Base-by-base conservation (phyloP, 345 rosid genomes). In the Citrus medica region DNA sequence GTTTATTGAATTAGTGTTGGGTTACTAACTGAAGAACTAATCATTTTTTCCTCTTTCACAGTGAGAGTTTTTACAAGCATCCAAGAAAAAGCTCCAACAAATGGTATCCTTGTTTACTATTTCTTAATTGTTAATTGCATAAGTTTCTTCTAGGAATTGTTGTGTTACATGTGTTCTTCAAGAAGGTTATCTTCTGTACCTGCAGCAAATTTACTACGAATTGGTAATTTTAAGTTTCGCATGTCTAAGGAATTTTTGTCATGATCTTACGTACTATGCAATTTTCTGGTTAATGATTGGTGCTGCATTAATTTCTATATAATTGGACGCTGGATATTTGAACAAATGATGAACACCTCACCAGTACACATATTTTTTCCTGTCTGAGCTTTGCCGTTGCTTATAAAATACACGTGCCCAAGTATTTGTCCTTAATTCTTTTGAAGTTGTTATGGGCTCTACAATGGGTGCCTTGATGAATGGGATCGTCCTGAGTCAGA, bases 21-120 rank as follows among this genome's bases (percentile, higher is more conserved):
- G 28, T 72, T 37, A 51, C 21, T 22, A 35, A 67, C 25, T 32
- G 35, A 56, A 35, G 19, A 14, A 14, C 33, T 70, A 58, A 28
- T 35, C 37, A 6, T 37, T 55, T 70, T 76, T 53, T 84, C 10
- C 9, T 30, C 53, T 74, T 59, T 77, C 73, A 84, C 93, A 95
- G 97, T 91, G 76, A 88, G 98, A 81, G 95, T 95, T 59, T 95
- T 95, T 83, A 95, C 99, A 70, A 88, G 98, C 86, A 51, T 93
- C 82, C 99, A 95, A 83, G 99, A 93, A 81, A 90, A 91, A 71
- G 98, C 99, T 22, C 98, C 98, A 46, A 9, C 78, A 67, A 93
- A 89, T 79, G 94, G 98, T 95, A 95, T 90, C 88, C 93, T 90
- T 88, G 5, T 78, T 75, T 58, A 33, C 58, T 53, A 42, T 78